These are phyloP conservation scores for Magnaporthiopsis rhizophila DNA, from an alignment of 2,329 filamentous ascomycete species.

Conservation along the genomic window DNA sequence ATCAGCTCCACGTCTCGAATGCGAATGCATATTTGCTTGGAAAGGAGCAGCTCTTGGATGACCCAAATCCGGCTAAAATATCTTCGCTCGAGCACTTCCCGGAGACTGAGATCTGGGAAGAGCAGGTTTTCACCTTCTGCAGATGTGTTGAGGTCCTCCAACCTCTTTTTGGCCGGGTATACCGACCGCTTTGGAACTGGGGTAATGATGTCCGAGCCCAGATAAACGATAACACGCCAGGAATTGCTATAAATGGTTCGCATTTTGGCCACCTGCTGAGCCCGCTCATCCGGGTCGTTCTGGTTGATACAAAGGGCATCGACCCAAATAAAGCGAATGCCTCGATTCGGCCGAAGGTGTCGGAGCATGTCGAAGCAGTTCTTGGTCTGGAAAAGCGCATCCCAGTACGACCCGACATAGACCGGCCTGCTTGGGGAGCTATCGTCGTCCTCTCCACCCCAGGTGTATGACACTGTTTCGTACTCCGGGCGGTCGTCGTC, in stretches of 20 bases:
- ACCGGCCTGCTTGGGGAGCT: constrained; percentile 14
- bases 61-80: constrained; percentile 12
- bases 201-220: constrained; percentile 9
- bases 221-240: constrained; percentile 7
- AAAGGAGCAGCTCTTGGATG: constrained; percentile 10
- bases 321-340: constrained; percentile 13
- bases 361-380: constrained; percentile 21
- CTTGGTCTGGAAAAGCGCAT: constrained; percentile 19
- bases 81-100: background rate
- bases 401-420: constrained; percentile 19
- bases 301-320: constrained; percentile 18
- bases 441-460: constrained; percentile 18
- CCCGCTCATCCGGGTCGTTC: constrained; percentile 12
- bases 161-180: background rate
- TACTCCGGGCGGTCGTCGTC: constrained; percentile 5
- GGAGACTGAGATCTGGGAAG: background rate
- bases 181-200: background rate
- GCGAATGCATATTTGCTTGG: background rate
- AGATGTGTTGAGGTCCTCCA: background rate
- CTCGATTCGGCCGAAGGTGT: constrained; percentile 10
- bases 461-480: constrained; percentile 5
- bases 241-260: constrained; percentile 9
- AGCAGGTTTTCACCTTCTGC: background rate
- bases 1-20: constrained; percentile 1
- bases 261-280: constrained; percentile 18